These are phyloP conservation scores for Nicotiana rustica DNA, from an alignment of 305 asterid genomes.

Conservation along the genomic window DNA sequence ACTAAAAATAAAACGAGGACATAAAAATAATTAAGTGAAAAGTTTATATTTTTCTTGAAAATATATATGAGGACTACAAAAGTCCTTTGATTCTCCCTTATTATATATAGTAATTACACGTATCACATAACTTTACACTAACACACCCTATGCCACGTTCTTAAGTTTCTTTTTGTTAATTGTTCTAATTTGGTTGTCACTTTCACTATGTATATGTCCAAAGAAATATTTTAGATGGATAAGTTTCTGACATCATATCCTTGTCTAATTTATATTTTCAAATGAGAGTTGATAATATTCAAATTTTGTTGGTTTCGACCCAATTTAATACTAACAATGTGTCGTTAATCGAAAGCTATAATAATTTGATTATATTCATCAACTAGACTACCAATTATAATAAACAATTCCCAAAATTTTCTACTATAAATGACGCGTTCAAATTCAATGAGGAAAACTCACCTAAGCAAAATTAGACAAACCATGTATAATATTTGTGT, in stretches of 20 bases:
- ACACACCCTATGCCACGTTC: too few species aligned
- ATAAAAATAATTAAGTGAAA: too few species aligned
- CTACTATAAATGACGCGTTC: slow-evolving; percentile 5
- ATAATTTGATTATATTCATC: neutral
- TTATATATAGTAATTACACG: too few species aligned
- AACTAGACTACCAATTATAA: neutral
- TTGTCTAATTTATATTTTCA: neutral
- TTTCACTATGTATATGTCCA: neutral
- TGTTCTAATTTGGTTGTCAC: neutral
- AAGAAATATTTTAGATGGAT: slow-evolving; percentile 14
- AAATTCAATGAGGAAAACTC: neutral
- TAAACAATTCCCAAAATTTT: neutral
- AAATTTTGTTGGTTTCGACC: too few species aligned
- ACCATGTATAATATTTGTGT: neutral
- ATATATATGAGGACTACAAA: too few species aligned
- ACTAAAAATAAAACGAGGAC: too few species aligned
- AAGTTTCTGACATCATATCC: neutral
- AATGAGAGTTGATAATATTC: neutral
- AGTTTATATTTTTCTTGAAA: too few species aligned
- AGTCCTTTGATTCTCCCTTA: too few species aligned
- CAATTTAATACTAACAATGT: neutral
- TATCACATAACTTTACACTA: too few species aligned
- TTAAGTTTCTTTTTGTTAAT: neutral
- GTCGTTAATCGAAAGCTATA: neutral
- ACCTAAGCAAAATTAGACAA: neutral